These are phyloP conservation scores for Cutaneotrichosporon sp. DNA, from an alignment of 1,284 basidiomycete species.

Conservation along the genomic window DNA sequence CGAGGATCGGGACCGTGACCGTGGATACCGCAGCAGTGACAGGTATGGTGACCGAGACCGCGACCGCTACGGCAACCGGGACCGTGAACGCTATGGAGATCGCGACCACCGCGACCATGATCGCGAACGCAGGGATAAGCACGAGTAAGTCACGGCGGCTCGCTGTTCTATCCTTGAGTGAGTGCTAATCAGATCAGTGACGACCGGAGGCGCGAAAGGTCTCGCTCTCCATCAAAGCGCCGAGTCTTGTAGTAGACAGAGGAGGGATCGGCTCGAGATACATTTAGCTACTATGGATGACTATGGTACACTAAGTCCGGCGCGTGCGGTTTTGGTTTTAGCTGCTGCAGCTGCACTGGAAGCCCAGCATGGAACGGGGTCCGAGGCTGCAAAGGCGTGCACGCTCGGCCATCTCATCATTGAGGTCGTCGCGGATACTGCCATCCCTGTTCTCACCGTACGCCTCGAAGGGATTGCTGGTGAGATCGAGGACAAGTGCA, in stretches of 20 bases:
- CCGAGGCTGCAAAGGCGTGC: conserved; percentile 69
- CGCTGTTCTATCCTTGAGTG: no score
- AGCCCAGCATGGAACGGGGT: conserved; percentile 68
- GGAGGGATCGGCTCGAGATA: background rate
- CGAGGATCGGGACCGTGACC: conserved; percentile 12
- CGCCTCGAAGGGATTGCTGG: conserved; percentile 66
- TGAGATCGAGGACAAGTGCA: conserved; percentile 54
- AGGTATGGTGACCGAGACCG: conserved; percentile 51
- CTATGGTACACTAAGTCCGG: background rate
- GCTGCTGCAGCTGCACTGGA: conserved; percentile 89
- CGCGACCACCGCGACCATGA: conserved; percentile 22
- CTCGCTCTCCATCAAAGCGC: conserved; percentile 21
- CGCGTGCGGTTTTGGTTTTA: conserved; percentile 37
- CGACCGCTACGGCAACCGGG: conserved; percentile 29
- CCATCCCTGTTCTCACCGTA: conserved; percentile 76
- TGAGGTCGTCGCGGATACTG: conserved; percentile 54
- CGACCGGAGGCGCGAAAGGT: conserved; percentile 17
- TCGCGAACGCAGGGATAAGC: conserved; percentile 20
- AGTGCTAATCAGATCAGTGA: no score
- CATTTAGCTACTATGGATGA: background rate
- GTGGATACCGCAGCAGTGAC: conserved; percentile 4
- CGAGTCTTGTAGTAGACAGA: conserved; percentile 16
- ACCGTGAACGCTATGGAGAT: conserved; percentile 51
- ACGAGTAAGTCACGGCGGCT: conserved; percentile 25
- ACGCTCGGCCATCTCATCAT: conserved; percentile 60